phyloP scores from a whole-genome alignment of 176 grass and related monocot species.

The Paspalum notatum region DNA sequence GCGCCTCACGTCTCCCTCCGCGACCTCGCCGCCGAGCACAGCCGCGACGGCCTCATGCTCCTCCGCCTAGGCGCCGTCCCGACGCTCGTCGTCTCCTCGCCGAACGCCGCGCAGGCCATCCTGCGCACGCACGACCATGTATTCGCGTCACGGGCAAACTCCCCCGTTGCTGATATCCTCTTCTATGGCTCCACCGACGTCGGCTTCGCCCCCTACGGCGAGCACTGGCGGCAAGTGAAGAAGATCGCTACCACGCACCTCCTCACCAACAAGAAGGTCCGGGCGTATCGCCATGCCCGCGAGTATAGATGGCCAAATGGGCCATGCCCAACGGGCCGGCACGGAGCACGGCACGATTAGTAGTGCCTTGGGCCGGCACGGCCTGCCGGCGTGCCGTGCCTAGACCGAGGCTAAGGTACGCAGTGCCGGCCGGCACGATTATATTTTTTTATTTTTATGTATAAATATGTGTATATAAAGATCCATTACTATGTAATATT shows the following conservation, averaged over 20 bases:
- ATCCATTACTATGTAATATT: too few species aligned
- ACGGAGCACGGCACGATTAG: too few species aligned
- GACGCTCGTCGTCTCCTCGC: neutral
- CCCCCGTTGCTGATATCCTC: constrained; percentile 4
- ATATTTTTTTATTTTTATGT: too few species aligned
- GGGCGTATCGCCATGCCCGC: neutral
- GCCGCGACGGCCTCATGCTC: constrained; percentile 1
- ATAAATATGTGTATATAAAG: too few species aligned
- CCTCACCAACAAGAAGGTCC: constrained; percentile 9
- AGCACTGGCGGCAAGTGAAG: constrained; percentile 4
- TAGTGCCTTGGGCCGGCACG: too few species aligned
- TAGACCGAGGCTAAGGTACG: too few species aligned
- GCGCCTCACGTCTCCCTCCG: neutral
- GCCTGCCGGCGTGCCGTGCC: too few species aligned
- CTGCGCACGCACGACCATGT: constrained; percentile 8
- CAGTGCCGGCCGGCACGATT: too few species aligned
- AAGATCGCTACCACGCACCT: neutral
- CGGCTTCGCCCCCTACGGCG: neutral
- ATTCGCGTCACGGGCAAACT: neutral
- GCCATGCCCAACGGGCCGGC: too few species aligned
- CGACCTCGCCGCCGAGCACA: constrained; percentile 1
- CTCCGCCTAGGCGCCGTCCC: constrained; percentile 17
- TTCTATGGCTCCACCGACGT: neutral
- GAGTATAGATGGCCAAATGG: too few species aligned
- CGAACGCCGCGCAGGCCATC: neutral